Conservation (phyloP, 2,329 filamentous ascomycete species). For the Dactylonectria macrodidyma region DNA sequence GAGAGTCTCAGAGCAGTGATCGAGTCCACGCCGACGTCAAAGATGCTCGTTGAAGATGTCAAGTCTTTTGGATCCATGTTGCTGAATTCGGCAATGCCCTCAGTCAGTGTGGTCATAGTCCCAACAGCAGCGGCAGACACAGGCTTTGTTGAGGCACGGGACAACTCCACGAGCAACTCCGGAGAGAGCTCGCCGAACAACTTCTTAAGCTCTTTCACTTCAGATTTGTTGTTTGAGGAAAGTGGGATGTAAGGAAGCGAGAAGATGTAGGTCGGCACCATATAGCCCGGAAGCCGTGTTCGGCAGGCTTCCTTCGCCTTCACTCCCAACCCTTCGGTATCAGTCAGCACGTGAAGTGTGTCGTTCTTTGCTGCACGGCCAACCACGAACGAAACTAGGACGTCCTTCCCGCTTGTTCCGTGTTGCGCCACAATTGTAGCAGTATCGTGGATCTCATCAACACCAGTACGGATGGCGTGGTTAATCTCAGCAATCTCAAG, state of each 20-base stretch:
- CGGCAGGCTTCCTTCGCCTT: conserved; percentile 75
- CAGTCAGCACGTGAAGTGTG: conserved; percentile 44
- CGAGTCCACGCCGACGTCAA: conserved; percentile 90
- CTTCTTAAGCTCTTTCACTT: conserved; percentile 77
- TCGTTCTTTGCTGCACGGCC: conserved; percentile 22
- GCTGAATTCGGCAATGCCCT: conserved; percentile 68
- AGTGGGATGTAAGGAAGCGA: conserved; percentile 81
- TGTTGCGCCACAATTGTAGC: conserved; percentile 83
- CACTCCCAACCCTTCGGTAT: conserved; percentile 57
- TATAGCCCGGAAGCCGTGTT: conserved; percentile 82
- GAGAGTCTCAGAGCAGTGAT: conserved; percentile 85
- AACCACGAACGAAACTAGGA: conserved; percentile 83
- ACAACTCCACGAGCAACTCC: conserved; percentile 73
- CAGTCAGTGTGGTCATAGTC: conserved; percentile 64
- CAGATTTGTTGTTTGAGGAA: conserved; percentile 91
- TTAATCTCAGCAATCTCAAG: conserved; percentile 95
- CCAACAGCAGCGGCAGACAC: conserved; percentile 51
- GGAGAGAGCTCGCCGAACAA: conserved; percentile 75
- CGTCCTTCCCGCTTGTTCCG: conserved; percentile 80
- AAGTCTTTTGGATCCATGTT: conserved; percentile 61
- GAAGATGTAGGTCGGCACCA: conserved; percentile 91
- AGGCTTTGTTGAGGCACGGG: conserved; percentile 49
- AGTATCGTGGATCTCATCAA: conserved; percentile 74
- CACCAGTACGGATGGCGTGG: conserved; percentile 78
- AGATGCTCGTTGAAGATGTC: conserved; percentile 76